Evolutionary conservation across 2,329 filamentous ascomycete genomes (phyloP).

Genomic region (Penicillium sp.): DNA sequence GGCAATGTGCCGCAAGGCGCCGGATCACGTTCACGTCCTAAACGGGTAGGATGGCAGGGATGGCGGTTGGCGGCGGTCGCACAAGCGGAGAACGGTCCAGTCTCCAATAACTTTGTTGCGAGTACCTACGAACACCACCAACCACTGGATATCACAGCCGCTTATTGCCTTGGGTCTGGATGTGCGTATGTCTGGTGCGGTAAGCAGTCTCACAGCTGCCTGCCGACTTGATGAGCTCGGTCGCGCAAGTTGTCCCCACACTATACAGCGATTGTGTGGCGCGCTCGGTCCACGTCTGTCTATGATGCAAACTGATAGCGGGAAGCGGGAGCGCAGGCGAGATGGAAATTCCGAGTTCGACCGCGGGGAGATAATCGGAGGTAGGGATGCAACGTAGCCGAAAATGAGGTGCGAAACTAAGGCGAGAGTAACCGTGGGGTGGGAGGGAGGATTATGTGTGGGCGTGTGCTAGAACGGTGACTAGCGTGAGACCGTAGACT

Average conservation of each 20-base stretch:
- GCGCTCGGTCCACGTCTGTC: conserved; percentile 4
- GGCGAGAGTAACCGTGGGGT: no score
- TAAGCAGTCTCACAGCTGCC: conserved; percentile 15
- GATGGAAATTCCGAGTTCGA: conserved; percentile 15
- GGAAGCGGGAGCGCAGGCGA: conserved; percentile 14
- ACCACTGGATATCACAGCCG: conserved; percentile 1
- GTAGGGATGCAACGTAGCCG: conserved; percentile 4
- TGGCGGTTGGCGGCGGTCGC: conserved; percentile 16
- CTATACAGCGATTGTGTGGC: conserved; percentile 3
- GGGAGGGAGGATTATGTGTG: no score
- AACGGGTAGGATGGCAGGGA: conserved; percentile 1
- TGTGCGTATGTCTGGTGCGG: not conserved
- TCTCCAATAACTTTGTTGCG: not conserved
- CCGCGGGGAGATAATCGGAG: conserved; percentile 8
- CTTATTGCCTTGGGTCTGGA: not conserved
- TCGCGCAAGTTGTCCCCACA: not conserved
- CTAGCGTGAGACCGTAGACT: not conserved
- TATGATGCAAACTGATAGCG: not conserved
- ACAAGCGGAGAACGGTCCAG: conserved; percentile 11
- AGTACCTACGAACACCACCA: conserved; percentile 3
- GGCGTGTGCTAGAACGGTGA: not conserved
- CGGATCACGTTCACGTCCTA: conserved; percentile 8
- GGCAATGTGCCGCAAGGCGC: conserved; percentile 2
- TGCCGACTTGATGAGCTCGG: conserved; percentile 3
- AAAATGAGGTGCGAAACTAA: not conserved